phyloP scores from a whole-genome alignment of 2,329 filamentous ascomycete genomes.

The Madurella fahalii region DNA sequence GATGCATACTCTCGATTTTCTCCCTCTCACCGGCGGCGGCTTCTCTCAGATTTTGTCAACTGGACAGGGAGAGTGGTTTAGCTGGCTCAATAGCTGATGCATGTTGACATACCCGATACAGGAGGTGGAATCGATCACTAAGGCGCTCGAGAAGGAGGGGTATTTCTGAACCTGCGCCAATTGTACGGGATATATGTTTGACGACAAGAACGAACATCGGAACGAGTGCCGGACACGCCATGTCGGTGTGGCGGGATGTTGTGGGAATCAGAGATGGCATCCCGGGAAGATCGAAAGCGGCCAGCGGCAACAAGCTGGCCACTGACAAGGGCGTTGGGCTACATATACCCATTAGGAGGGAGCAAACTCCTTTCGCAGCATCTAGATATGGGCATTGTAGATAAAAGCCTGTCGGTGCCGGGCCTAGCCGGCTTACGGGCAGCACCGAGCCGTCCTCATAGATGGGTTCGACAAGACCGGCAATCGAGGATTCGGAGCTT shows the following conservation, averaged over 20 bases:
- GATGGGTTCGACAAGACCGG: constrained; percentile 1
- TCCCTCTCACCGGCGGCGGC: constrained; percentile 12
- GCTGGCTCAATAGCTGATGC: constrained; percentile 25
- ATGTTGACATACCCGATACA: constrained; percentile 24
- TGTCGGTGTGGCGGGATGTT: not conserved
- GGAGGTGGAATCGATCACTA: constrained; percentile 35
- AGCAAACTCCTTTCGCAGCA: constrained; percentile 30
- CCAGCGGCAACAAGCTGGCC: constrained; percentile 8
- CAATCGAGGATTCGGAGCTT: constrained; percentile 2
- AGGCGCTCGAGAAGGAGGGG: constrained; percentile 38
- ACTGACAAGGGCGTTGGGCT: constrained; percentile 16
- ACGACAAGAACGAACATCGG: constrained; percentile 8
- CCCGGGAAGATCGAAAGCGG: not conserved
- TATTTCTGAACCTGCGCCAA: constrained; percentile 32
- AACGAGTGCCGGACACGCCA: constrained; percentile 4
- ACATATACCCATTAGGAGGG: constrained; percentile 31
- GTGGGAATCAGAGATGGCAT: not conserved
- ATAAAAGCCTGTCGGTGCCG: constrained; percentile 21
- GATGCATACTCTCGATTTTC: constrained; percentile 13
- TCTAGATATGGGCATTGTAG: constrained; percentile 30
- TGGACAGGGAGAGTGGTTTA: constrained; percentile 5
- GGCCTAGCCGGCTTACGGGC: constrained; percentile 12
- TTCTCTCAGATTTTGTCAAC: constrained; percentile 3
- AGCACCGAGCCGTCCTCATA: constrained; percentile 10
- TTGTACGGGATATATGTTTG: constrained; percentile 10